Evolutionary conservation across 2,329 filamentous ascomycete species (phyloP).

Genomic region (Fonsecaea nubica): DNA sequence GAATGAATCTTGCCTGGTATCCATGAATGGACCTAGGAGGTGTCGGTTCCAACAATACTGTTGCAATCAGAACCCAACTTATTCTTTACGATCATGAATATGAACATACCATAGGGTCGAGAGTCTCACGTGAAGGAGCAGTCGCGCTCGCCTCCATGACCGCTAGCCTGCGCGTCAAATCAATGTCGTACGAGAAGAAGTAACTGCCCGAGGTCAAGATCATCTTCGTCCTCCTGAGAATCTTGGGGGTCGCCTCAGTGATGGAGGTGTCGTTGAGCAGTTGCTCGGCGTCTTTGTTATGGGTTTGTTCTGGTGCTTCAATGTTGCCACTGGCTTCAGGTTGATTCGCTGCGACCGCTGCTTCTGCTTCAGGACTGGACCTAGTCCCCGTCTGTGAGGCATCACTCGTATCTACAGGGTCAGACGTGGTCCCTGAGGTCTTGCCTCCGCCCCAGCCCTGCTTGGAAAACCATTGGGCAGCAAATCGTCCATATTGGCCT

Average conservation of each 20-base stretch:
- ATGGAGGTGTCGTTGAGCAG: slow-evolving; percentile 42
- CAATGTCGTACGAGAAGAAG: slow-evolving; percentile 93
- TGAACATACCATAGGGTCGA: slow-evolving; percentile 31
- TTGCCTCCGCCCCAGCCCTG: slow-evolving; percentile 67
- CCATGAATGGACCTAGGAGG: slow-evolving; percentile 74
- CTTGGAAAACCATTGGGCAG: slow-evolving; percentile 87
- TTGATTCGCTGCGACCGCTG: slow-evolving; percentile 24
- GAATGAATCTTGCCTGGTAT: slow-evolving; percentile 72
- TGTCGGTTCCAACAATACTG: slow-evolving; percentile 91
- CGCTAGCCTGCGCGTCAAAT: slow-evolving; percentile 74
- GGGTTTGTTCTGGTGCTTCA: slow-evolving; percentile 12
- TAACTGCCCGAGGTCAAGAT: slow-evolving; percentile 87
- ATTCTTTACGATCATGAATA: background rate
- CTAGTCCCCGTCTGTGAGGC: background rate
- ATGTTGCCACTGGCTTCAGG: slow-evolving; percentile 7
- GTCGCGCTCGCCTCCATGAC: slow-evolving; percentile 22
- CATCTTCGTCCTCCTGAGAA: slow-evolving; percentile 81
- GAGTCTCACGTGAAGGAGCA: slow-evolving; percentile 25
- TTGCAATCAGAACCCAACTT: slow-evolving; percentile 14
- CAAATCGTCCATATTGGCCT: slow-evolving; percentile 87
- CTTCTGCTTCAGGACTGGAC: slow-evolving; percentile 10
- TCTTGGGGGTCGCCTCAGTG: slow-evolving; percentile 75
- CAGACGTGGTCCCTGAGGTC: slow-evolving; percentile 1
- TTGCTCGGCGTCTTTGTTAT: slow-evolving; percentile 16
- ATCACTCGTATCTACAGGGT: background rate